These are phyloP conservation scores for Stygiomarasmius scandens DNA, from an alignment of 1,284 basidiomycete species.

Conservation along the genomic window DNA sequence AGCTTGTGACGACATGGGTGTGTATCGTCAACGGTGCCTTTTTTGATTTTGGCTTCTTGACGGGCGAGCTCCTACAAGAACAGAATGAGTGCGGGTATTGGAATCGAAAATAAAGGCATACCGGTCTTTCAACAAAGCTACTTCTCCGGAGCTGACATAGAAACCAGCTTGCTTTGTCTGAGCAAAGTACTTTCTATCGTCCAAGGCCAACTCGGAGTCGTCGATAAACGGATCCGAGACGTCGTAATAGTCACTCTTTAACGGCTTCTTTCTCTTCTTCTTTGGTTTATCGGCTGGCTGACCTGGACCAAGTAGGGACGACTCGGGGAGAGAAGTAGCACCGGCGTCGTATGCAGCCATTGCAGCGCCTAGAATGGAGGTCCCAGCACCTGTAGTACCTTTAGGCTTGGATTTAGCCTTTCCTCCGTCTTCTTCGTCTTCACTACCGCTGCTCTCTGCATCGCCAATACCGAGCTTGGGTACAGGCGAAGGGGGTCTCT, in stretches of 20 bases:
- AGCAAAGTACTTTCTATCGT: conserved; percentile 90
- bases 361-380: too few relatives aligned
- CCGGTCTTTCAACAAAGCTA: conserved; percentile 82
- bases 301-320: too few relatives aligned
- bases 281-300: conserved; percentile 19
- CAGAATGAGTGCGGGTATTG: conserved; percentile 2
- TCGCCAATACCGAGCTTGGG: conserved; percentile 27
- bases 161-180: conserved; percentile 94
- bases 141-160: conserved; percentile 86
- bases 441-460: conserved; percentile 50
- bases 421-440: conserved; percentile 53
- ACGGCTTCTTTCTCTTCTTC: conserved; percentile 43
- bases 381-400: conserved; percentile 15
- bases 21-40: neutral
- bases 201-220: conserved; percentile 90
- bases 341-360: too few relatives aligned
- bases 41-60: conserved; percentile 12
- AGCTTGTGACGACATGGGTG: too few relatives aligned
- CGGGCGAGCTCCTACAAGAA: neutral
- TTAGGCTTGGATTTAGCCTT: conserved; percentile 39
- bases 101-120: too few relatives aligned
- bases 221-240: conserved; percentile 94
- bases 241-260: conserved; percentile 81
- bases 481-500: conserved; percentile 59
- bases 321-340: too few relatives aligned